Evolutionary conservation across 73 alveolate species (phyloP).

Genomic region (Paramecium bursaria): DNA sequence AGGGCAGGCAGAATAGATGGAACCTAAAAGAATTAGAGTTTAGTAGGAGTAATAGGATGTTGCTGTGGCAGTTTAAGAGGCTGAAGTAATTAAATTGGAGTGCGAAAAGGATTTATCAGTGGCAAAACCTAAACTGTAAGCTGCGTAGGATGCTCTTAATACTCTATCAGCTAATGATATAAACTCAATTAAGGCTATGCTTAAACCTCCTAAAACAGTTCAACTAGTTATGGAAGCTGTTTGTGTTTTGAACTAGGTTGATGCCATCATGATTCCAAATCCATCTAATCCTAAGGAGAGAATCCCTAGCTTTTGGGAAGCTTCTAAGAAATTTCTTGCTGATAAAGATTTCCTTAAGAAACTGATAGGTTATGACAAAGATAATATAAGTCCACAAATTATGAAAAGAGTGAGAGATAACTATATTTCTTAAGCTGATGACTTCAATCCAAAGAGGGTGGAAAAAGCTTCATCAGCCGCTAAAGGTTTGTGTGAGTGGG

Average conservation of each 20-base stretch:
- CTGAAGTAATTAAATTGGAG: conserved; percentile 75
- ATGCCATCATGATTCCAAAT: conserved; percentile 59
- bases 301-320: conserved; percentile 75
- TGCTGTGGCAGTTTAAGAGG: conserved; percentile 71
- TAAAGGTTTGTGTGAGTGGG: conserved; percentile 85
- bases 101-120: conserved; percentile 86
- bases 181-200: conserved; percentile 85
- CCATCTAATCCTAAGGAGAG: conserved; percentile 66
- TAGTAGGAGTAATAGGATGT: conserved; percentile 76
- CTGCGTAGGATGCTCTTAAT: conserved; percentile 92
- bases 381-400: conserved; percentile 80
- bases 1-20: conserved; percentile 60
- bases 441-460: conserved; percentile 78
- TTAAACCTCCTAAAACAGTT: conserved; percentile 87
- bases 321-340: conserved; percentile 82
- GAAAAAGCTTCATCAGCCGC: conserved; percentile 84
- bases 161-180: conserved; percentile 88
- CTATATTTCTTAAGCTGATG: conserved; percentile 57
- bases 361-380: conserved; percentile 83
- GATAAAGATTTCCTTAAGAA: conserved; percentile 80
- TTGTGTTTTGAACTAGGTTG: conserved; percentile 73
- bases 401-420: conserved; percentile 77
- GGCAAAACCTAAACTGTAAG: conserved; percentile 86
- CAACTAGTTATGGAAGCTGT: conserved; percentile 78
- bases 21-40: conserved; percentile 70